These are phyloP conservation scores for Bipolaris oryzae DNA, from an alignment of 2,329 filamentous ascomycete genomes.

Conservation along the genomic window DNA sequence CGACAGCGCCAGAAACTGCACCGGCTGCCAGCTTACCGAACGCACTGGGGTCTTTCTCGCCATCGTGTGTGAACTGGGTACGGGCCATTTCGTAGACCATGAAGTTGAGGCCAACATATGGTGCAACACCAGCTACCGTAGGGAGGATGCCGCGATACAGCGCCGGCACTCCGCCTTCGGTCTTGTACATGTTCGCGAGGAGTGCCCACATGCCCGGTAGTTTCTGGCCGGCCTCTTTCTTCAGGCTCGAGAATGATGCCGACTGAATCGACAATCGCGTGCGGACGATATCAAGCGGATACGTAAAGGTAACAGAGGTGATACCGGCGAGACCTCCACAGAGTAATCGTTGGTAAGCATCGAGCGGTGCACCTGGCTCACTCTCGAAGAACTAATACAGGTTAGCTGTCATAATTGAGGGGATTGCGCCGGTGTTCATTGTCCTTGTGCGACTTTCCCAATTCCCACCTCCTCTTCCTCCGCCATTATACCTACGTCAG, in stretches of 20 bases:
- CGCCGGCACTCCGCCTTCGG: conserved; percentile 81
- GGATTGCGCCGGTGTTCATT: not conserved
- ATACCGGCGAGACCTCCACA: conserved; percentile 93
- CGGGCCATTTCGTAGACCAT: conserved; percentile 96
- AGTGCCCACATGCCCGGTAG: conserved; percentile 93
- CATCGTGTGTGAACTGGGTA: conserved; percentile 82
- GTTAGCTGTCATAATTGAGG: conserved; percentile 18
- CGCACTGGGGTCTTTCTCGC: conserved; percentile 80
- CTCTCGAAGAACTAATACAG: conserved; percentile 72
- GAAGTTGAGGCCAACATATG: conserved; percentile 97
- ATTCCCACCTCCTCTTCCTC: not conserved
- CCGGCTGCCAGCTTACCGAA: conserved; percentile 85
- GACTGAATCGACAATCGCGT: conserved; percentile 95
- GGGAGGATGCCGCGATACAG: conserved; percentile 95
- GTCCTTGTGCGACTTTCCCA: not conserved
- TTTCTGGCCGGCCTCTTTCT: conserved; percentile 54
- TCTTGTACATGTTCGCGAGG: conserved; percentile 82
- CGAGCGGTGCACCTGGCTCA: conserved; percentile 74
- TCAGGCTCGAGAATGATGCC: conserved; percentile 86
- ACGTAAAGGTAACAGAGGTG: conserved; percentile 93
- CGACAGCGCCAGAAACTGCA: conserved; percentile 92
- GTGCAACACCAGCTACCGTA: conserved; percentile 92
- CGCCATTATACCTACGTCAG: not conserved
- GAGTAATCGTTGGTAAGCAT: conserved; percentile 75
- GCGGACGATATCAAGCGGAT: conserved; percentile 95